A percentile compares a stretch with the other conserved stretches of the same genome.
Evolutionary conservation across 768 basidiomycete species (phyloP).

Genomic region (Lentinula boryana): DNA sequence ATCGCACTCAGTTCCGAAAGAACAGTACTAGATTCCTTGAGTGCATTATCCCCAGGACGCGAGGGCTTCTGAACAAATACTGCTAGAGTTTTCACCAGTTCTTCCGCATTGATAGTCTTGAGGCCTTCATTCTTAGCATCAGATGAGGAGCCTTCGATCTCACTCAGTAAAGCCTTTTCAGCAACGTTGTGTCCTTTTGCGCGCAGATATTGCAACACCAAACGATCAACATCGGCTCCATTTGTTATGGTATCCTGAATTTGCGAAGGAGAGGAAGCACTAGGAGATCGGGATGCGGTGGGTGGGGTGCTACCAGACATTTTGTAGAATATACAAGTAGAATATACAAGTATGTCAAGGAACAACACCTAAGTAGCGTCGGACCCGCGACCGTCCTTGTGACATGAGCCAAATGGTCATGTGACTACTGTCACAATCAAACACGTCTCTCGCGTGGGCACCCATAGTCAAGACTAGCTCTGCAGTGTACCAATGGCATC

Average conservation of each 20-base stretch:
- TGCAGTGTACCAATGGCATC: constrained; percentile 4
- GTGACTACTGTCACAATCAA: constrained; percentile 1
- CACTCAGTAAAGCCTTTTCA: constrained; percentile 43
- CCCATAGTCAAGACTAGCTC: background rate
- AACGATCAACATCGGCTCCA: constrained; percentile 32
- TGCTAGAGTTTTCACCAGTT: constrained; percentile 52
- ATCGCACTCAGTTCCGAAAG: constrained; percentile 62
- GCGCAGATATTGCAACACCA: constrained; percentile 44
- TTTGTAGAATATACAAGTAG: background rate
- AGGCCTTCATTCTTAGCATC: constrained; percentile 36
- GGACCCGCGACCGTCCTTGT: background rate
- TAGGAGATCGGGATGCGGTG: constrained; percentile 42
- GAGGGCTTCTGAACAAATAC: constrained; percentile 67
- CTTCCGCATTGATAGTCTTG: constrained; percentile 33
- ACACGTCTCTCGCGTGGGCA: background rate
- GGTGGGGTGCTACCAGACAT: constrained; percentile 50
- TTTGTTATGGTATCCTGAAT: constrained; percentile 28
- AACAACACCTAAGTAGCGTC: background rate
- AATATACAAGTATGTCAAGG: background rate
- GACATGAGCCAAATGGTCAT: background rate
- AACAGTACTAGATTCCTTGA: constrained; percentile 62
- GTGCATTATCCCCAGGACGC: constrained; percentile 60
- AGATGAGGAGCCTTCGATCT: constrained; percentile 34
- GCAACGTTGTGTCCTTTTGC: constrained; percentile 40
- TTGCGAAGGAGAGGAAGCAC: constrained; percentile 36